Evolutionary conservation across 805 yeast genomes (phyloP).

Genomic region (Yamadazyma phyllophila): DNA sequence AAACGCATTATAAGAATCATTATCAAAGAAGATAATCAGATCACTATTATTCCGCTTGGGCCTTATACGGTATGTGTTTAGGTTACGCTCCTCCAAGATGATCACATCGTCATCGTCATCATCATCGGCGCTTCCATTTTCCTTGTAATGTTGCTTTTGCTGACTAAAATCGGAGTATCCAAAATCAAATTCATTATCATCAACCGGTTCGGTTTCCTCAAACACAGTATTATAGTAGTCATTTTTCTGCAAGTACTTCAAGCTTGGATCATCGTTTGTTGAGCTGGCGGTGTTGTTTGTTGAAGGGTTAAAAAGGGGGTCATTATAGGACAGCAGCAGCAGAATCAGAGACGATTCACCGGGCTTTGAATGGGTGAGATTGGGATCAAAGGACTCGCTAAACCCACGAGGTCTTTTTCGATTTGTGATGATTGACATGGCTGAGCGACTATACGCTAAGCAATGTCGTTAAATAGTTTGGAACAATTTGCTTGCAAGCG

Average conservation of each 20-base stretch:
- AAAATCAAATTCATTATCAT: constrained; percentile 7
- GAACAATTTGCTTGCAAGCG: not conserved
- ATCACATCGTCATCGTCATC: constrained; percentile 39
- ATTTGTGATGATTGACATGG: constrained; percentile 38
- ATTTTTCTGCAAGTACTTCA: not conserved
- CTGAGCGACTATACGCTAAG: not conserved
- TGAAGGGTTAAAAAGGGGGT: not conserved
- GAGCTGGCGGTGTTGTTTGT: not conserved
- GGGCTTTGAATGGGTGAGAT: constrained; percentile 3
- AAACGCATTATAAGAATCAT: constrained; percentile 41
- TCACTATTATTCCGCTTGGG: constrained; percentile 34
- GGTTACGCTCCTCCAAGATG: constrained; percentile 33
- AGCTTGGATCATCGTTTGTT: constrained; percentile 1
- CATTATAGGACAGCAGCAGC: constrained; percentile 2
- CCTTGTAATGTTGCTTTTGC: constrained; percentile 7
- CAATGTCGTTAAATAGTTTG: not conserved
- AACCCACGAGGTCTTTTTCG: constrained; percentile 47
- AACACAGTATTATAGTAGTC: constrained; percentile 14
- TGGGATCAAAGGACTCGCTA: constrained; percentile 32
- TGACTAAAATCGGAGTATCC: constrained; percentile 1
- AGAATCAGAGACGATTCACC: constrained; percentile 1
- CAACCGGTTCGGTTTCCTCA: constrained; percentile 9
- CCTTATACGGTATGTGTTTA: constrained; percentile 13
- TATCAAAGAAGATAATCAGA: constrained; percentile 32
- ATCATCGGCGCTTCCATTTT: constrained; percentile 15